These are phyloP conservation scores for Lentinula boryana DNA, from an alignment of 768 basidiomycete genomes.

Conservation along the genomic window DNA sequence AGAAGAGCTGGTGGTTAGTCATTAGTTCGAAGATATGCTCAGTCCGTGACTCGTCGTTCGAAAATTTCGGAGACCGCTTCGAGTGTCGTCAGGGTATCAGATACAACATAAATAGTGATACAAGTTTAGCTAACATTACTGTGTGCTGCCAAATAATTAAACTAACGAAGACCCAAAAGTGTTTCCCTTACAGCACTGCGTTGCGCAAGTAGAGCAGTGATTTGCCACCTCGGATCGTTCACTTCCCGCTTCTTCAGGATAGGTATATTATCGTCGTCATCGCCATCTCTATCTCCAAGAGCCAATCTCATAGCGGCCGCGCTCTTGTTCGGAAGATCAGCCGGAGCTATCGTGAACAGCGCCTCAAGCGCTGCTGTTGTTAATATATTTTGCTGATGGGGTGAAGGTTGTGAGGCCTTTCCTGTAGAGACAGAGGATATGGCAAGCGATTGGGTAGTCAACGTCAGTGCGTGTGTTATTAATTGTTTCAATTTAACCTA, in stretches of 20 bases:
- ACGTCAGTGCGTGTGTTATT: conserved; percentile 71
- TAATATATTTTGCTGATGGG: conserved; percentile 39
- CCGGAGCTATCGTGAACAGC: conserved; percentile 70
- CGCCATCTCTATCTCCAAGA: conserved; percentile 41
- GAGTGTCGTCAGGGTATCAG: neutral
- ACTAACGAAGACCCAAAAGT: neutral
- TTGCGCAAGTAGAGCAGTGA: conserved; percentile 68
- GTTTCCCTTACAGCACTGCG: conserved; percentile 49
- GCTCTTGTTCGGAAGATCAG: conserved; percentile 72
- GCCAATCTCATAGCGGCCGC: conserved; percentile 72
- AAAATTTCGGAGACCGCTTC: no score
- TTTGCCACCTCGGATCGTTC: conserved; percentile 66
- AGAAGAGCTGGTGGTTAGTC: no score
- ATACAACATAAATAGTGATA: neutral
- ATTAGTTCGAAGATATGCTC: no score
- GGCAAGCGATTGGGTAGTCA: conserved; percentile 71
- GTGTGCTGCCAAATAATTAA: neutral
- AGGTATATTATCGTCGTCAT: conserved; percentile 43
- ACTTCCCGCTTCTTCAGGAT: conserved; percentile 49
- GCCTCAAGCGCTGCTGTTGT: conserved; percentile 70
- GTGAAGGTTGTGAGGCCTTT: conserved; percentile 31
- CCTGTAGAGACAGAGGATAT: conserved; percentile 72
- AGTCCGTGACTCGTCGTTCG: no score
- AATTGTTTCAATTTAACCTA: conserved; percentile 82
- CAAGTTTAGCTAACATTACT: no score